These are phyloP conservation scores for Cryptococcus sp. DNA, from an alignment of 1,284 basidiomycete species.

Conservation along the genomic window DNA sequence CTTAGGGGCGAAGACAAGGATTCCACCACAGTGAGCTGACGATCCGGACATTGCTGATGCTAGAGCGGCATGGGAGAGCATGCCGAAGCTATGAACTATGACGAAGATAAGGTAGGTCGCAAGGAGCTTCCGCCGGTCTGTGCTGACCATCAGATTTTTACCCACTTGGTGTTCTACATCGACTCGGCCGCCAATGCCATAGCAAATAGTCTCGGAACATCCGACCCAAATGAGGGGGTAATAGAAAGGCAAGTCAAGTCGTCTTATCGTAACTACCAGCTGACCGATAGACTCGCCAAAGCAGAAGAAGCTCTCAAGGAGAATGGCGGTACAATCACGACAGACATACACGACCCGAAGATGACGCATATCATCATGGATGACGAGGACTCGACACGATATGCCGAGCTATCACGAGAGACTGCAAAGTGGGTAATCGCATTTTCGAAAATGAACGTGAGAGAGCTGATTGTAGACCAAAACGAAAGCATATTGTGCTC, in stretches of 20 bases:
- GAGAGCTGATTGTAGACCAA: conserved; percentile 54
- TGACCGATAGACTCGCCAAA: conserved; percentile 51
- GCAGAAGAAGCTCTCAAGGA: conserved; percentile 54
- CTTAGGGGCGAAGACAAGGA: conserved; percentile 35
- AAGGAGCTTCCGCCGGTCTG: neutral
- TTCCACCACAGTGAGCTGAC: conserved; percentile 23
- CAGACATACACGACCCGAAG: conserved; percentile 62
- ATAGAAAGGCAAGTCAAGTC: conserved; percentile 50
- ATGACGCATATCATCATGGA: conserved; percentile 80
- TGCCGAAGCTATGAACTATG: conserved; percentile 63
- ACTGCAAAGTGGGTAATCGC: conserved; percentile 58
- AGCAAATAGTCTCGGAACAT: conserved; percentile 57
- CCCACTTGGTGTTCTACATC: conserved; percentile 77
- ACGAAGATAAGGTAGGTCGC: conserved; percentile 52
- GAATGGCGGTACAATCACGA: conserved; percentile 64
- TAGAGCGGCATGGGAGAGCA: conserved; percentile 59
- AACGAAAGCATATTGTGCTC: conserved; percentile 68
- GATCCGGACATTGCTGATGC: neutral
- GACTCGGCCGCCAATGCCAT: conserved; percentile 70
- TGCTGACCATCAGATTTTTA: conserved; percentile 51
- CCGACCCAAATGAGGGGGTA: conserved; percentile 49
- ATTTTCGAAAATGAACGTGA: neutral
- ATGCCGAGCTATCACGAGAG: conserved; percentile 61
- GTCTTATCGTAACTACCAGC: neutral
- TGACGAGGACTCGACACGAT: conserved; percentile 49